Base-by-base conservation (phyloP, 2,329 filamentous ascomycete genomes). In the Colletotrichum lentis region DNA sequence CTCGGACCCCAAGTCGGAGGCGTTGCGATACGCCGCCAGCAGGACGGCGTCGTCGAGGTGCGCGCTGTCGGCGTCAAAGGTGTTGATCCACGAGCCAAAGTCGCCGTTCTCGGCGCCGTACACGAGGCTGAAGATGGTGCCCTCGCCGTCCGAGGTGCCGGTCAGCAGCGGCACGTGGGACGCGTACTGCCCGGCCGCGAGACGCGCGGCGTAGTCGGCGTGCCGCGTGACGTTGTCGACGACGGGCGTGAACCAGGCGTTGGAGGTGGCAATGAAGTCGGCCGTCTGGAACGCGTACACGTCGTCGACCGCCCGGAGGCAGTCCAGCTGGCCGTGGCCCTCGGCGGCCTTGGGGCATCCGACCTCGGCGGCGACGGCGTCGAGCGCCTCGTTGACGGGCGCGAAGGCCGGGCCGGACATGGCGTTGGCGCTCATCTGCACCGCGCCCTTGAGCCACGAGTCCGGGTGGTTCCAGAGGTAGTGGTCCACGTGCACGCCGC, bases 401-500 rank as follows among this genome's bases (percentile, higher is more conserved):
- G 79, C 78, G n/a, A 77, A 79, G 2, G 74, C 78, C 1, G 79
- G 79, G 5, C 79, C 79, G 0, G 79, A 81, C 24, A 77, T 65
- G 37, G 78, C 78, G 31, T 80, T 81, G n/a, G 78, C 80, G 54
- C 78, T 80, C 80, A 81, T 81, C 72, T 81, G 73, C 0, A 79
- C 74, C 7, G 78, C 78, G 3, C 78, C 78, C 64, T 67, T 78
- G 46, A 80, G 76, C 73, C 75, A 80, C 12, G 77, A 73, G 18
- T 78, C 61, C 10, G 78, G 78, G 62, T 80, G 74, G 69, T 80
- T 80, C 78, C 78, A 81, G 20, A 81, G 76, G 63, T 81, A 81
- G 71, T 81, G 78, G 37, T 81, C 80, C 39, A 80, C 78, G 20
- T 79, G 77, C 10, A 78, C 77, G 35, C 71, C 69, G 5, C 79